Conservation (phyloP, 1,284 basidiomycete genomes). For the Cryptococcus sp. region DNA sequence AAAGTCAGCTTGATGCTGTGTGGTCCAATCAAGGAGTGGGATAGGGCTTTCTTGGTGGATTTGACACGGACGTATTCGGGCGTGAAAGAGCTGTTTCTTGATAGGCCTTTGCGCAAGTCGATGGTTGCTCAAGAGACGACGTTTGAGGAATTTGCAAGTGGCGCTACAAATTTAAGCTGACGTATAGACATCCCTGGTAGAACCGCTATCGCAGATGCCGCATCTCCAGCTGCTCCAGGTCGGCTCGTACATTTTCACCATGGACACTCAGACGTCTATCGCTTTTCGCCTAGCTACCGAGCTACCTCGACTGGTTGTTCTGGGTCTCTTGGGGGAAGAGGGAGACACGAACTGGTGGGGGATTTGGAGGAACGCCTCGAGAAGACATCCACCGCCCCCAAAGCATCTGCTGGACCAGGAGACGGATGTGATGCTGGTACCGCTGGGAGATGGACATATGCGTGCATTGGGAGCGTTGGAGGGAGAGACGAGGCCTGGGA, state of each 20-base stretch:
- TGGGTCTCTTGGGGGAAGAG: constrained; percentile 33
- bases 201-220: constrained; percentile 23
- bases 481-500: constrained; percentile 5
- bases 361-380: constrained; percentile 23
- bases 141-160: constrained; percentile 28
- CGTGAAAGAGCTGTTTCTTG: constrained; percentile 41
- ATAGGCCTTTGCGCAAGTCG: constrained; percentile 34
- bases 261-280: constrained; percentile 17
- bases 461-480: constrained; percentile 18
- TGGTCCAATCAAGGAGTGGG: constrained; percentile 39
- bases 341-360: constrained; percentile 40
- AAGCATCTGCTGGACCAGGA: constrained; percentile 12
- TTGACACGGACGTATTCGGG: constrained; percentile 27
- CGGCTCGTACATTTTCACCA: constrained; percentile 35
- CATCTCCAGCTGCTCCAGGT: constrained; percentile 37
- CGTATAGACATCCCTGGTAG: constrained; percentile 22
- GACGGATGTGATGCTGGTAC: constrained; percentile 11
- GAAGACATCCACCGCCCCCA: neutral
- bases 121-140: constrained; percentile 16
- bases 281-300: constrained; percentile 17
- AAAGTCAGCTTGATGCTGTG: constrained; percentile 37
- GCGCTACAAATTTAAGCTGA: neutral
- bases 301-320: constrained; percentile 26
- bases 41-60: constrained; percentile 24
- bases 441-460: constrained; percentile 23